These are phyloP conservation scores for Selaginella moellendorffii DNA, from an alignment of 75 land plant genomes.

Conservation along the genomic window DNA sequence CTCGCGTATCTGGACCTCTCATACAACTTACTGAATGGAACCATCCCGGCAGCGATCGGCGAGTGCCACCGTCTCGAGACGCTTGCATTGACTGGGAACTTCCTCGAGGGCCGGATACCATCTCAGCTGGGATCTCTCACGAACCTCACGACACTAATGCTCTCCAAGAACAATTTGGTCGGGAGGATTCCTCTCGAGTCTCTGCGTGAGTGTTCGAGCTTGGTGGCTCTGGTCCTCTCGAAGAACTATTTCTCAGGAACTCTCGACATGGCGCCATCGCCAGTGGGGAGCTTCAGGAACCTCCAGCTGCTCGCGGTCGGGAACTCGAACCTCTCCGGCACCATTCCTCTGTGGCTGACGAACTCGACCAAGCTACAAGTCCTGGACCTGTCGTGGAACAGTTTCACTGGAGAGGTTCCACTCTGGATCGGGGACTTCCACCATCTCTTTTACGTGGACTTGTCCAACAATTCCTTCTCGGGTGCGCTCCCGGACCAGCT, in stretches of 20 bases:
- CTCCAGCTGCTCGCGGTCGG: conserved; percentile 30
- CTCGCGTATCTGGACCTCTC: not conserved
- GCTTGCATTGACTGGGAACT: not conserved
- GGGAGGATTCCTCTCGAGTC: conserved; percentile 1
- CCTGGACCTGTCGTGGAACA: conserved; percentile 66
- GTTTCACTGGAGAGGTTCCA: conserved; percentile 37
- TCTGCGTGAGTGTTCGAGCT: conserved; percentile 23
- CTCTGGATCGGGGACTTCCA: conserved; percentile 33
- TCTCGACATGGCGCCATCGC: conserved; percentile 21
- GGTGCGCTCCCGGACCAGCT: not conserved
- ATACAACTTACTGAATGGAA: not conserved
- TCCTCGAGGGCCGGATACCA: not conserved
- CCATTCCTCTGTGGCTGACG: conserved; percentile 38
- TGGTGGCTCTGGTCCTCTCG: conserved; percentile 22
- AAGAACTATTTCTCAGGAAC: conserved; percentile 28
- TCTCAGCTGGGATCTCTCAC: not conserved
- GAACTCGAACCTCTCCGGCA: conserved; percentile 35
- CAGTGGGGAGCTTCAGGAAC: conserved; percentile 28
- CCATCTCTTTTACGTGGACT: conserved; percentile 46
- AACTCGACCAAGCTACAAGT: conserved; percentile 30
- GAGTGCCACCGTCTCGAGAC: not conserved
- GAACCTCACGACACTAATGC: not conserved
- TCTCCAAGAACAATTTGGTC: not conserved
- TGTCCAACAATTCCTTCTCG: conserved; percentile 42
- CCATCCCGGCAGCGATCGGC: not conserved